A percentile compares a stretch with the other conserved stretches of the same genome.
Conservation (phyloP, 1,284 basidiomycete genomes). For the Cutaneotrichosporon sp. region DNA sequence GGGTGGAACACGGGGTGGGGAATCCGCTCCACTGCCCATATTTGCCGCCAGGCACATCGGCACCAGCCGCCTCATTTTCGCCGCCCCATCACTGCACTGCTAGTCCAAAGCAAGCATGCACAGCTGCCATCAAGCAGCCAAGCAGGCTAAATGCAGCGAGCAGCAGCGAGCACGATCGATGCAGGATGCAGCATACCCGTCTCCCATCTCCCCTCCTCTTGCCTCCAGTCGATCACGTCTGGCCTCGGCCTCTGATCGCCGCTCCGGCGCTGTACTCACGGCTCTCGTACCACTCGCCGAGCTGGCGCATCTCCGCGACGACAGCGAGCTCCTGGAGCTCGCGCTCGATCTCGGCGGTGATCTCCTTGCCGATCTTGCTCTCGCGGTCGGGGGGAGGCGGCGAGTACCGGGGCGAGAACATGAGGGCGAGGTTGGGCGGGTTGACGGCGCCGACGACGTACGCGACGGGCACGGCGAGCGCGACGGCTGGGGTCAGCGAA, state of each 20-base stretch:
- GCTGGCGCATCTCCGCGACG: conserved; percentile 58
- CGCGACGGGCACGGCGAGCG: conserved; percentile 41
- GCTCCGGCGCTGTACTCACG: conserved; percentile 37
- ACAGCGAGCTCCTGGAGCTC: conserved; percentile 67
- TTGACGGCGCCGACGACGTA: conserved; percentile 62
- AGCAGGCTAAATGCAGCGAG: too few relatives aligned
- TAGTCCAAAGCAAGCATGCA: too few relatives aligned
- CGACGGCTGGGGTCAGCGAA: conserved; percentile 31
- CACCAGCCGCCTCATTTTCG: too few relatives aligned
- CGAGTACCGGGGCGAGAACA: conserved; percentile 70
- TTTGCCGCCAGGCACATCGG: too few relatives aligned
- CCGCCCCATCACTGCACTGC: too few relatives aligned
- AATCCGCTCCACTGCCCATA: too few relatives aligned
- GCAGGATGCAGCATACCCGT: too few relatives aligned
- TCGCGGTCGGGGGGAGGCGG: conserved; percentile 67
- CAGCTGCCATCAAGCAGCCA: too few relatives aligned
- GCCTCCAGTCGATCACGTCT: neutral
- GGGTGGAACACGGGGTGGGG: too few relatives aligned
- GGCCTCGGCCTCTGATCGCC: neutral
- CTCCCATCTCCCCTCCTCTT: neutral
- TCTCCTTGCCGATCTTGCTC: conserved; percentile 64
- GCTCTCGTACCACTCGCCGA: conserved; percentile 52
- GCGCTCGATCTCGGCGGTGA: conserved; percentile 66
- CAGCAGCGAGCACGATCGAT: too few relatives aligned
- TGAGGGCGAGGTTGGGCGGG: conserved; percentile 63